These are phyloP conservation scores for Dactylellina drechsleri DNA, from an alignment of 2,329 filamentous ascomycete genomes.

Conservation along the genomic window DNA sequence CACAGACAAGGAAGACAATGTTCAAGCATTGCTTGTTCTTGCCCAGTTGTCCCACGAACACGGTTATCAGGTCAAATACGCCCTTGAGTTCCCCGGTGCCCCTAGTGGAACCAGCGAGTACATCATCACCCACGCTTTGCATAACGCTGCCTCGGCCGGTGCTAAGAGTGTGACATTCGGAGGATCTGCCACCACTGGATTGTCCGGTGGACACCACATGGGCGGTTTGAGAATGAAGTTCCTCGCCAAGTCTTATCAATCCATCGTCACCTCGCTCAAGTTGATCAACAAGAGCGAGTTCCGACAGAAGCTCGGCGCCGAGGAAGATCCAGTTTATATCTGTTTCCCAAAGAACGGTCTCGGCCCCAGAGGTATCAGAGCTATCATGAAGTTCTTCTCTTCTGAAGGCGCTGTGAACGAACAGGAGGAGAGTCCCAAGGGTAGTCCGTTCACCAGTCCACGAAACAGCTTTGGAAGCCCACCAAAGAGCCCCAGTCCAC, in stretches of 20 bases:
- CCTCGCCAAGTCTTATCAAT: conserved; percentile 82
- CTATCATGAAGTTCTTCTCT: conserved; percentile 78
- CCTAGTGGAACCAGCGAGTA: conserved; percentile 89
- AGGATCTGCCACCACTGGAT: conserved; percentile 77
- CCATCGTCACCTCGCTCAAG: conserved; percentile 81
- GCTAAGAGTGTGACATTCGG: conserved; percentile 82
- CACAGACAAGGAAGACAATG: conserved; percentile 75
- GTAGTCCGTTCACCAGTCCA: conserved; percentile 44
- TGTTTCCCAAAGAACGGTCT: conserved; percentile 88
- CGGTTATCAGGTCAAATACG: conserved; percentile 95
- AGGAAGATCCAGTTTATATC: conserved; percentile 86
- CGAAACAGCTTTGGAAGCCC: conserved; percentile 46
- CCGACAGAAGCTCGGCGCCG: conserved; percentile 85
- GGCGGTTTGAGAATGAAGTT: conserved; percentile 82
- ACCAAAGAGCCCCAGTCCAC: conserved; percentile 43
- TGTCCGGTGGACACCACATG: conserved; percentile 83
- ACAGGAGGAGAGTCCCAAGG: conserved; percentile 33
- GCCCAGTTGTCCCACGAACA: conserved; percentile 81
- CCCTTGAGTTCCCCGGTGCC: conserved; percentile 88
- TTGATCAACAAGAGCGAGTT: conserved; percentile 88
- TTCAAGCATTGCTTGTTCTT: conserved; percentile 82
- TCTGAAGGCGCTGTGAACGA: conserved; percentile 43
- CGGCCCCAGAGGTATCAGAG: conserved; percentile 80
- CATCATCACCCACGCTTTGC: conserved; percentile 77
- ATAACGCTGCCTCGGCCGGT: conserved; percentile 69